Evolutionary conservation across 352 stramenopile species (phyloP), one percentile per base, ranked within the genome.

Genomic region (Globisporangium carolinianum): DNA sequence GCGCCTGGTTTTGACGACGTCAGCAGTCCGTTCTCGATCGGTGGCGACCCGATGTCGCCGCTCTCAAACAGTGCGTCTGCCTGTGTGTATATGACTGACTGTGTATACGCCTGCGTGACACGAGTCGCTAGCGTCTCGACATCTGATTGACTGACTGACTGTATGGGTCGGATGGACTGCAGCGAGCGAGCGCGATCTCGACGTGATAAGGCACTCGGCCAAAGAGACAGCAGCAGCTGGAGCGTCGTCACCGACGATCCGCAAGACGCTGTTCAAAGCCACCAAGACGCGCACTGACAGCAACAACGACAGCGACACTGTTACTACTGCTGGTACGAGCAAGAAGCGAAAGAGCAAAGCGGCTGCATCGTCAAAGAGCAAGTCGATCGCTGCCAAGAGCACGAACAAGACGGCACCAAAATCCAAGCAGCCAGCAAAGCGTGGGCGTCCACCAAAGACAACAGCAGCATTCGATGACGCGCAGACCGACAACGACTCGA

Each of bases 401-500:
- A 24, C 24, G 24, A 24, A 24, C 24, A 57, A 57, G 41, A 46
- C 18, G 18, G 37, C 36, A 52, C 32, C 53, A 35, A 62, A 51
- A 17, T 56, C 49, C 47, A 65, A 62, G 42, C 39, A 50, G 5
- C 61, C 39, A 6, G n/a, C 52, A 17, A 62, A 66, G 50, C 62
- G 62, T 37, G 24, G 24, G 24, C 24, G 24, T 24, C 24, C 24
- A 24, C 24, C 24, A 3, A 24, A 24, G 24, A 2, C 24, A 24
- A 24, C 24, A 24, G 24, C 24, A 24, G 24, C 24, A 24, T 24
- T 18, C 63, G 7, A 71, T 63, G 12, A 67, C 3, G 42, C 12
- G 68, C 17, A 88, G 76, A 32, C 76, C 74, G 83, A 88, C 45
- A 71, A 79, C 8, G 79, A 89, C 53, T 76, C 81, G 49, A 82